Conservation (phyloP, 164 flowering plant genomes). For the Stephania japonica region DNA sequence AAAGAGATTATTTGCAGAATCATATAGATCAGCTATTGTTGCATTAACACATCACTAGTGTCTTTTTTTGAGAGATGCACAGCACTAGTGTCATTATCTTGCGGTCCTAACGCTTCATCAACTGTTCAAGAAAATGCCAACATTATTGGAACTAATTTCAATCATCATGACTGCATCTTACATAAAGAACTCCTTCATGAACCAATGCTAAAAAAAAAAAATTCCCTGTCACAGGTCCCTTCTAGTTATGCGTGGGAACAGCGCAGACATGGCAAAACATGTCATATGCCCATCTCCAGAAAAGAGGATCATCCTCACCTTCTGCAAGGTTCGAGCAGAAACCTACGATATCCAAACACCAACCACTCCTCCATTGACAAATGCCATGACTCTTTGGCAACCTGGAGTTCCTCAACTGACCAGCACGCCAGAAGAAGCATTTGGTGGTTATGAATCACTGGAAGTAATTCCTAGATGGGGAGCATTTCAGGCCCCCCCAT, state of each 20-base stretch:
- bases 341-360: conserved; percentile 32
- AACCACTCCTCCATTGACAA: conserved; percentile 28
- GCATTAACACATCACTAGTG: neutral
- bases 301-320: conserved; percentile 71
- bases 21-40: neutral
- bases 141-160: neutral
- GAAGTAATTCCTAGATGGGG: conserved; percentile 66
- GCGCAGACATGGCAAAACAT: conserved; percentile 81
- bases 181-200: neutral
- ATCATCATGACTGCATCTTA: neutral
- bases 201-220: neutral
- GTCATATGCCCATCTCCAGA: conserved; percentile 70
- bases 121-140: neutral
- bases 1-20: neutral
- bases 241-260: conserved; percentile 84
- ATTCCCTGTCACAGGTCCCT: conserved; percentile 59
- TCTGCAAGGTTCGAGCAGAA: conserved; percentile 57
- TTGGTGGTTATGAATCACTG: conserved; percentile 29
- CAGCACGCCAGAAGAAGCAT: conserved; percentile 31
- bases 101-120: neutral
- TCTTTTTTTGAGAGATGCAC: neutral
- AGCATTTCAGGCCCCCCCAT: conserved; percentile 50
- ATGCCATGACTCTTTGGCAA: conserved; percentile 64
- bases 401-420: conserved; percentile 38
- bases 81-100: neutral